phyloP scores from a whole-genome alignment of 2,329 filamentous ascomycete genomes.

The Aureobasidium uvarum region DNA sequence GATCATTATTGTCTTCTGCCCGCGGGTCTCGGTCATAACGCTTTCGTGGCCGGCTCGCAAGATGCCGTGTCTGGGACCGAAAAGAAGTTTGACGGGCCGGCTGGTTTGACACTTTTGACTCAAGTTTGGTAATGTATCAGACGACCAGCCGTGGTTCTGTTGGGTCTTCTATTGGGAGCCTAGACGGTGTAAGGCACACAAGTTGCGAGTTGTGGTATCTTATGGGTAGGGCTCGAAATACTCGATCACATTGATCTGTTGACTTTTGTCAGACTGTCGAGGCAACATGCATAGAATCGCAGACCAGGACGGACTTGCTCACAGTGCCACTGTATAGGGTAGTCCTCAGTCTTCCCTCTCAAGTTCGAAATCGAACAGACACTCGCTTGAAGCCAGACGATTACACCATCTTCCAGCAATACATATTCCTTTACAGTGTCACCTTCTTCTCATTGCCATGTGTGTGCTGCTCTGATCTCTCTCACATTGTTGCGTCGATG shows the following conservation, averaged over 20 bases:
- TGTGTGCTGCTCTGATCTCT: neutral
- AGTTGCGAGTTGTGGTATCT: neutral
- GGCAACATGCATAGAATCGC: neutral
- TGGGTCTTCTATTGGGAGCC: too few species aligned
- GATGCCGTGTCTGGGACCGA: slow-evolving; percentile 1
- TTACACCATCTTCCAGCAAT: neutral
- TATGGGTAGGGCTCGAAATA: neutral
- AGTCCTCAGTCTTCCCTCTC: neutral
- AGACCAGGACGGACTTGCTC: neutral
- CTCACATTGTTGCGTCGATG: neutral
- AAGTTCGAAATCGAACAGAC: neutral
- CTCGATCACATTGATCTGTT: neutral
- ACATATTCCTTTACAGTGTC: neutral
- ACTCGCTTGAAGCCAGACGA: neutral
- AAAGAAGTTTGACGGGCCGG: neutral
- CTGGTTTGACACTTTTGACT: neutral
- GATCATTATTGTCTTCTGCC: neutral
- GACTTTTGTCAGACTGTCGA: neutral
- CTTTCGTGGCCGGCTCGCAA: neutral
- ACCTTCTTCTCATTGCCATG: neutral
- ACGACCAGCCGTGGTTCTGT: neutral
- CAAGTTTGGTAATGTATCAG: neutral
- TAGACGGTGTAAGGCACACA: neutral
- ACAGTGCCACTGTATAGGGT: neutral
- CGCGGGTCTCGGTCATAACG: neutral